Base-by-base conservation (phyloP, 371 early-diverging fungal species). In the Circinella umbellata region DNA sequence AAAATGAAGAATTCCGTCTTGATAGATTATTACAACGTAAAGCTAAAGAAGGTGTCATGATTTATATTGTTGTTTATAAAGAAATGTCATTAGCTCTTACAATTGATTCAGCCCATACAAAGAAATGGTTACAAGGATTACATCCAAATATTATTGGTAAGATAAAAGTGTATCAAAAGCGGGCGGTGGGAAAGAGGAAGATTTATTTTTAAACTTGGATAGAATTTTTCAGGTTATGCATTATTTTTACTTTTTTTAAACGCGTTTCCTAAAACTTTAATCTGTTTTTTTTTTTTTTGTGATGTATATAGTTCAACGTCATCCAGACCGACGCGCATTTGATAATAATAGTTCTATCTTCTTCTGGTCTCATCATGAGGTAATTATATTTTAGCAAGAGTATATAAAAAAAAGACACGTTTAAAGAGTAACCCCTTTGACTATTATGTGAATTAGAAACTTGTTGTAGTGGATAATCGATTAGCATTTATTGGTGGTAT, bases 401-500 rank as follows among this genome's bases (percentile, higher is more conserved):
- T 2, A n/a, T 27, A 1, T 2, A 27, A 27, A 36, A 18, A 7
- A 18, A 15, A 27, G 20, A n/a, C n/a, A n/a, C n/a, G n/a, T n/a
- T n/a, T n/a, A n/a, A n/a, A n/a, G n/a, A n/a, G n/a, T n/a, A n/a
- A n/a, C n/a, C n/a, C n/a, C n/a, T n/a, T n/a, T n/a, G n/a, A n/a
- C n/a, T n/a, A 49, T 46, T n/a, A 38, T 67, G 17, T 39, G 37
- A 4, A 37, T 9, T 75, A 96, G 85, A 98, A 98, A 88, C 89
- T 95, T 35, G 91, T 92, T 3, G 86, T 96, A 4, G 85, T 98
- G 1, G 98, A 98, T 78, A 86, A 90, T 68, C 83, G 88, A 38
- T 73, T 95, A 60, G 96, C 94, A 11, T 98, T 94, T 70, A 86
- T 95, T 51, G 98, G 98, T 63, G 98, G 98, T 0, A 83, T 98